phyloP scores from a whole-genome alignment of 768 basidiomycete species.

The Lactarius quietus region DNA sequence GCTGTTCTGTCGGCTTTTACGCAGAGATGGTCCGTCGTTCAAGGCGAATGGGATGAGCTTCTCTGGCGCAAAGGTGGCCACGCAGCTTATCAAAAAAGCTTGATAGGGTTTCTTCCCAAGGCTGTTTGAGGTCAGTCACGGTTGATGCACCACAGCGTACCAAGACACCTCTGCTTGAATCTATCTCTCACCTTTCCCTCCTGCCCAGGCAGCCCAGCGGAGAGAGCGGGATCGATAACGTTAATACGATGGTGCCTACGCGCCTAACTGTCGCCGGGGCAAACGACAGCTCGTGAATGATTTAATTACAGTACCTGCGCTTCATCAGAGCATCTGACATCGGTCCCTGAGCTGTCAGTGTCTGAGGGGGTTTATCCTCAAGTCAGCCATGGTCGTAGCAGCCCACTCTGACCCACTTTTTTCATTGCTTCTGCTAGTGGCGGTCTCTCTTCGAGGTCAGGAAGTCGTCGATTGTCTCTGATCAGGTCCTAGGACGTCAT shows the following conservation, averaged over 20 bases:
- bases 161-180: not conserved
- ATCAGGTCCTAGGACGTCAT: not conserved
- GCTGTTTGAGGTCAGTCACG: not conserved
- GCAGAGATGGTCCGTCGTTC: not conserved
- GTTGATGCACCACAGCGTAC: not conserved
- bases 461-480: not conserved
- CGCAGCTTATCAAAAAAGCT: not conserved
- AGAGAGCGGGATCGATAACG: not conserved
- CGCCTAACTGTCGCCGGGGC: not conserved
- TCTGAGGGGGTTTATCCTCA: not conserved
- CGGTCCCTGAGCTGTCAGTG: not conserved
- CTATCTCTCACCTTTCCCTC: not conserved
- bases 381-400: not conserved
- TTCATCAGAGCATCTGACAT: not conserved
- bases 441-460: not conserved
- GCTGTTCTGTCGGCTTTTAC: not conserved
- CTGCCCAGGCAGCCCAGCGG: not conserved
- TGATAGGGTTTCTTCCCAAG: not conserved
- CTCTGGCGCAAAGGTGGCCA: not conserved
- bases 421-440: not conserved
- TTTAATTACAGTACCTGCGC: not conserved
- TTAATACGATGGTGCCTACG: not conserved
- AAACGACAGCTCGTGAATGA: not conserved
- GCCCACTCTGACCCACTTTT: not conserved
- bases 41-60: not conserved